Base-by-base conservation (phyloP, 1,284 basidiomycete species). In the Rhizoctonia solani region DNA sequence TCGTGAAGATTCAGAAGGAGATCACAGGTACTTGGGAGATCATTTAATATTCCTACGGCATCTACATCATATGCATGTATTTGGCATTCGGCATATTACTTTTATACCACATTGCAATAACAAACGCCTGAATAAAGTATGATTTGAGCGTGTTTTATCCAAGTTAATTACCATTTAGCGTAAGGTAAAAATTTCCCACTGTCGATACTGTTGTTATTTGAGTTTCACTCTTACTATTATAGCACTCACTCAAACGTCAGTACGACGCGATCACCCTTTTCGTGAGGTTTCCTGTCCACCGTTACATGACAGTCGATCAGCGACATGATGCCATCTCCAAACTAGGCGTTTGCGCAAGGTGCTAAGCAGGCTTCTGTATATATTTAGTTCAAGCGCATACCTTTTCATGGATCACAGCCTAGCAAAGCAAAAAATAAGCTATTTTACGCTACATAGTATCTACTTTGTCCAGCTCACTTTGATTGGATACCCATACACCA, bases 301-400 rank as follows among this genome's bases (percentile, higher is more conserved):
- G 81, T 82, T 46, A 93, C 83, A 69, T 85, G 85, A 77, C 92
- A 94, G 75, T 92, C 90, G 69, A 95, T 94, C 82, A 94, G 91
- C 19, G 88, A 90, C 90, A 93, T 93, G 72, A 94, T 94, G 3
- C 92, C 91, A 74, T 94, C 93, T 3, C 92, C 92, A 71, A 93
- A 94, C 89, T 91, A 29, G 27, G 49, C n/a, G 34, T 29, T 1
- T 39, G 29, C 41, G 54, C n/a, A 70, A 59, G 23, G 30, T 25
- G 16, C 19, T 21, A 46, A 11, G 23, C 52, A 39, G 14, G 47
- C 30, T 14, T 16, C 4, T 8, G 52, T 30, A 21, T 42, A 25
- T 37, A 30, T 27, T n/a, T 11, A 34, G 32, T 11, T 11, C 32
- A 34, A 23, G 37, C 6, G 75, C 32, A 34, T 50, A 88, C 87